A percentile compares a stretch with the other conserved stretches of the same genome.
These are phyloP conservation scores for Fusarium sp. DNA, from an alignment of 2,329 filamentous ascomycete species.

Conservation along the genomic window DNA sequence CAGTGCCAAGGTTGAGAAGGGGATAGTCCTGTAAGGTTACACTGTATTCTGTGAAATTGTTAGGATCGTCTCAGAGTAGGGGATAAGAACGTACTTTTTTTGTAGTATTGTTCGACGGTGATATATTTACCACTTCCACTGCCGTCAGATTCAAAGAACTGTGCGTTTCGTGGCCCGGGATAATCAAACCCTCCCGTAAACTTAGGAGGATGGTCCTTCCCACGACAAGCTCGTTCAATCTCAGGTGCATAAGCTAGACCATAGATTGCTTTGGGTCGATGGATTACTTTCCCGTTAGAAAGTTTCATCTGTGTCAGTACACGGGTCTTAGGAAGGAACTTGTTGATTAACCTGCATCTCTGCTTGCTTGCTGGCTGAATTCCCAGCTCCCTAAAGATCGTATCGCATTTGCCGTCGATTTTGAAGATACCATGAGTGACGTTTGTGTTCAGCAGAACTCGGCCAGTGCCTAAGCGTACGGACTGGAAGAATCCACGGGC, in stretches of 20 bases:
- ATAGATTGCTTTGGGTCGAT: slow-evolving; percentile 47
- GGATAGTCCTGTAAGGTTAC: slow-evolving; percentile 58
- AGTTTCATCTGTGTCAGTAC: slow-evolving; percentile 50
- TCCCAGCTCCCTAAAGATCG: slow-evolving; percentile 48
- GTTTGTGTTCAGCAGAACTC: slow-evolving; percentile 66
- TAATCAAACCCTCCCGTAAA: slow-evolving; percentile 44
- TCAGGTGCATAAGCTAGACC: slow-evolving; percentile 45
- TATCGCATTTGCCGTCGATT: slow-evolving; percentile 49
- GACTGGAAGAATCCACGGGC: slow-evolving; percentile 68
- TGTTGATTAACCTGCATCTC: slow-evolving; percentile 47
- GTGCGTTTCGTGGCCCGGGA: slow-evolving; percentile 49
- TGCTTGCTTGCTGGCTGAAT: slow-evolving; percentile 25
- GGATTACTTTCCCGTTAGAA: slow-evolving; percentile 48
- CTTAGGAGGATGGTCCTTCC: slow-evolving; percentile 35
- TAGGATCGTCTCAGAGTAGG: not conserved
- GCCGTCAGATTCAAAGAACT: slow-evolving; percentile 47
- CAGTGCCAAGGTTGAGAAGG: slow-evolving; percentile 73
- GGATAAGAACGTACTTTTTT: slow-evolving; percentile 49
- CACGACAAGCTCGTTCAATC: slow-evolving; percentile 22
- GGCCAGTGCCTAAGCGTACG: slow-evolving; percentile 63
- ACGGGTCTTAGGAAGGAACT: slow-evolving; percentile 54
- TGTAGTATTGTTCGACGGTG: slow-evolving; percentile 59
- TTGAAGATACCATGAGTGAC: slow-evolving; percentile 66
- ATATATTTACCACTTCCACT: slow-evolving; percentile 44
- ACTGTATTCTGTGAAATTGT: slow-evolving; percentile 50